Conservation (phyloP, 495 filamentous ascomycete genomes). For the Neurospora hispaniola region DNA sequence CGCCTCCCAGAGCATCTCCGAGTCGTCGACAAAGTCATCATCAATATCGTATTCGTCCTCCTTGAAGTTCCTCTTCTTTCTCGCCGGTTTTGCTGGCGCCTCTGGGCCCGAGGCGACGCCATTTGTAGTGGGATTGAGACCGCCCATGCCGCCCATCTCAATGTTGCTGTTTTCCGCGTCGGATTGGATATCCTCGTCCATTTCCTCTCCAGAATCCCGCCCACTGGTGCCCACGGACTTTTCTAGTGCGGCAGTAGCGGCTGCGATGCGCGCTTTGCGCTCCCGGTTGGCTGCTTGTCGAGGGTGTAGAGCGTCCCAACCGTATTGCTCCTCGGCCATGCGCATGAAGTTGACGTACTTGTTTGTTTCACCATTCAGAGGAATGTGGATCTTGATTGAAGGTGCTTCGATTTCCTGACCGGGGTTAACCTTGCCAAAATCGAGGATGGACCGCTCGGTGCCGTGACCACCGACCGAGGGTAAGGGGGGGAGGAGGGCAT, state of each 20-base stretch:
- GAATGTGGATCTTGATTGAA: constrained; percentile 75
- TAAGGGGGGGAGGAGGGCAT: constrained; percentile 24
- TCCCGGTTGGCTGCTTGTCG: constrained; percentile 74
- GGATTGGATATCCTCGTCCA: constrained; percentile 54
- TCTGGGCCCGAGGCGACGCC: constrained; percentile 45
- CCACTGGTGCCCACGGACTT: constrained; percentile 62
- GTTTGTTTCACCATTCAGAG: constrained; percentile 62
- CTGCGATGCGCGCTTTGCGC: constrained; percentile 70
- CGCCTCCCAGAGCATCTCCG: constrained; percentile 90
- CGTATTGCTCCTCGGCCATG: constrained; percentile 85
- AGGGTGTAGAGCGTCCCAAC: constrained; percentile 87
- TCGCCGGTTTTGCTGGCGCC: constrained; percentile 49
- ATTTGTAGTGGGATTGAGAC: neutral
- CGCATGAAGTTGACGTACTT: constrained; percentile 93
- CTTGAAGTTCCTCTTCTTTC: constrained; percentile 71
- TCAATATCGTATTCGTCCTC: constrained; percentile 94
- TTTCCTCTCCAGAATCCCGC: constrained; percentile 62
- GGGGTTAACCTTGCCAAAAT: constrained; percentile 38
- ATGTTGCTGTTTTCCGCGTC: constrained; percentile 65
- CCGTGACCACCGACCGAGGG: constrained; percentile 12
- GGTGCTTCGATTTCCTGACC: constrained; percentile 47
- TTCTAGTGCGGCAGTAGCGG: constrained; percentile 72
- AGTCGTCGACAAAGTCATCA: constrained; percentile 96
- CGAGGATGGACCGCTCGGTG: constrained; percentile 37
- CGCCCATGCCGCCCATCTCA: constrained; percentile 38